phyloP scores from a whole-genome alignment of 2,329 filamentous ascomycete species.

The Bipolaris bicolor region DNA sequence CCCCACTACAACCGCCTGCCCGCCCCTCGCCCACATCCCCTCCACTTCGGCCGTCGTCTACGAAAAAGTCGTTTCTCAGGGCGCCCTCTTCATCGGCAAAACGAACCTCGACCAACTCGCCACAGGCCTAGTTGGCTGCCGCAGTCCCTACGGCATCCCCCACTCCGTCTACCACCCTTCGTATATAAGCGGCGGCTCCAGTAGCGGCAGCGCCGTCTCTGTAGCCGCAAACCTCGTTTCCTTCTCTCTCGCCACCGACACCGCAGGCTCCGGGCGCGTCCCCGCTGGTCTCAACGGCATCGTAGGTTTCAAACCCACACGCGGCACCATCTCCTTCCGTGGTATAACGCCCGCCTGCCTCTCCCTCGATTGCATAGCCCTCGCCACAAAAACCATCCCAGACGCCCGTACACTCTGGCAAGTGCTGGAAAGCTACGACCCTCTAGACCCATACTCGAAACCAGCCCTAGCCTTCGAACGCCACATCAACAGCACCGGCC shows the following conservation, averaged over 20 bases:
- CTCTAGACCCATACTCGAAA: conserved; percentile 60
- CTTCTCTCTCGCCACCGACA: conserved; percentile 64
- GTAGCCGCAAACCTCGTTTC: conserved; percentile 61
- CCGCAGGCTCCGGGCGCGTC: conserved; percentile 60
- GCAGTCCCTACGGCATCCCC: conserved; percentile 64
- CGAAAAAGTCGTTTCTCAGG: conserved; percentile 56
- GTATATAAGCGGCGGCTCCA: conserved; percentile 64
- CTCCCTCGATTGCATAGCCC: conserved; percentile 64
- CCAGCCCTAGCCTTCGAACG: conserved; percentile 42
- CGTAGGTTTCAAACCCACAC: conserved; percentile 59
- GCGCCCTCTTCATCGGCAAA: conserved; percentile 66
- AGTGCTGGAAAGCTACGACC: conserved; percentile 55
- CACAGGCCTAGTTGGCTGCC: conserved; percentile 65
- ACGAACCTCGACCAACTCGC: conserved; percentile 68
- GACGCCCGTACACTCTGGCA: conserved; percentile 60
- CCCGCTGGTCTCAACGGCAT: conserved; percentile 62
- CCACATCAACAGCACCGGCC: conserved; percentile 43
- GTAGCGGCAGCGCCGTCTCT: conserved; percentile 61
- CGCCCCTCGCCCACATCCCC: conserved; percentile 57
- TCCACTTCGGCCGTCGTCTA: conserved; percentile 59
- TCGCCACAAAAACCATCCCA: conserved; percentile 57
- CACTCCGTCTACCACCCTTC: conserved; percentile 58
- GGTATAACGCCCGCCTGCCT: conserved; percentile 63
- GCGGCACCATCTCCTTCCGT: conserved; percentile 57
- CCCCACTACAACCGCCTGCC: conserved; percentile 60